Percentiles rank a stretch among this genome's conserved stretches.
Evolutionary conservation across 1,139 yeast genomes (phyloP).

Genomic region (Protomyces gravidus): DNA sequence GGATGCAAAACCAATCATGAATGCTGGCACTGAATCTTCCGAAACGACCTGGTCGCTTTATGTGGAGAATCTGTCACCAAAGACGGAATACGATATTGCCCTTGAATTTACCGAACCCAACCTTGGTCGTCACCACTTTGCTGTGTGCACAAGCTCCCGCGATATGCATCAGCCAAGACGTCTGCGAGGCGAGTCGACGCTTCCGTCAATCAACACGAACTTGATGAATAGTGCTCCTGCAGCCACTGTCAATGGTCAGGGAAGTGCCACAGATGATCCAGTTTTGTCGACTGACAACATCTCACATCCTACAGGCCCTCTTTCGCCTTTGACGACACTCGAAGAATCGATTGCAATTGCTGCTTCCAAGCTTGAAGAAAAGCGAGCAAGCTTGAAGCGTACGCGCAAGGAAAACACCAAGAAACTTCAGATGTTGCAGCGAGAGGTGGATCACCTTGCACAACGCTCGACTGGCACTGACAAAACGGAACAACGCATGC

Average conservation of each 20-base stretch:
- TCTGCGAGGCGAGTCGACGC: not conserved
- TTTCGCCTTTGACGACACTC: constrained; percentile 16
- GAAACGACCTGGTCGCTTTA: constrained; percentile 5
- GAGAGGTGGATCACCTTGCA: constrained; percentile 16
- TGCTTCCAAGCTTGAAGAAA: constrained; percentile 4
- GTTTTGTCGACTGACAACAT: not conserved
- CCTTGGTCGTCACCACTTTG: constrained; percentile 1
- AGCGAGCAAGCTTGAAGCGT: constrained; percentile 2
- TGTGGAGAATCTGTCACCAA: constrained; percentile 18
- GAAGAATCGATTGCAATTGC: constrained; percentile 23
- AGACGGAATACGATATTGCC: constrained; percentile 17
- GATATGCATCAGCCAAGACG: not conserved
- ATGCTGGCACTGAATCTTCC: not conserved
- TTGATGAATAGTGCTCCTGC: not conserved
- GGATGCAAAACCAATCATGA: constrained; percentile 9
- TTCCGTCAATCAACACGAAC: constrained; percentile 6
- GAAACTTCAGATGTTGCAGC: constrained; percentile 11
- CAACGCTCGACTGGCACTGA: constrained; percentile 7
- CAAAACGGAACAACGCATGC: constrained; percentile 18
- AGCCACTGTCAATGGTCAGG: not conserved
- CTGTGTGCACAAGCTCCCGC: constrained; percentile 12
- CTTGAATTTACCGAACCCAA: not conserved
- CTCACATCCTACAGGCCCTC: constrained; percentile 1
- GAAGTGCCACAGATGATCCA: not conserved
- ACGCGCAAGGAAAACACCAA: constrained; percentile 26